Conservation (phyloP, 2,329 filamentous ascomycete species). For the Pseudogymnoascus pannorum region DNA sequence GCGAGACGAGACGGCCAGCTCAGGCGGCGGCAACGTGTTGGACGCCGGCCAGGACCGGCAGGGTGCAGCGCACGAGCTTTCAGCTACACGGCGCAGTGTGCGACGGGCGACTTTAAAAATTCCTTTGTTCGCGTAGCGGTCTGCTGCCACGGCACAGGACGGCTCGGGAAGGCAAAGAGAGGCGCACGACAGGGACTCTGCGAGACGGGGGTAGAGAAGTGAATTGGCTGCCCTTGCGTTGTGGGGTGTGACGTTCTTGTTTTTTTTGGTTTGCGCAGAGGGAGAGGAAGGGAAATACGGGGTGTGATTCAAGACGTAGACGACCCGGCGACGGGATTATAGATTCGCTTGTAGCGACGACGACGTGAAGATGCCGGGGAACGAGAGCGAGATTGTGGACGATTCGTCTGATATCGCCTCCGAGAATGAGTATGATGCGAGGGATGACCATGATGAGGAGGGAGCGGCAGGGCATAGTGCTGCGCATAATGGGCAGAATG, state of each 20-base stretch:
- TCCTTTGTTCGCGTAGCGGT: neutral
- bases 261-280: neutral
- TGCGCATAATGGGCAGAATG: constrained; percentile 23
- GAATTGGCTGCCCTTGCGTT: neutral
- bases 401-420: constrained; percentile 30
- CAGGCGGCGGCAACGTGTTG: neutral
- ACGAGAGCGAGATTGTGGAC: constrained; percentile 27
- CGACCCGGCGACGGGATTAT: constrained; percentile 11
- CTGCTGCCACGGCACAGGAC: constrained; percentile 13
- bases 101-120: neutral
- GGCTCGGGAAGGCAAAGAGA: neutral
- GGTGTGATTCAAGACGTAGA: constrained; percentile 31
- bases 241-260: neutral
- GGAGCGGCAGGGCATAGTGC: constrained; percentile 29
- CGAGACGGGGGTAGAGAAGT: neutral
- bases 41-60: neutral
- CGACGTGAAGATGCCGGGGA: constrained; percentile 22
- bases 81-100: neutral
- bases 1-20: neutral
- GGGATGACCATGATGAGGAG: constrained; percentile 28
- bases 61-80: neutral
- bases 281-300: neutral
- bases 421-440: constrained; percentile 29
- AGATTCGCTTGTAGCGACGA: neutral
- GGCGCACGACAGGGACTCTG: neutral